Percentiles rank a stretch among this genome's conserved stretches.
Evolutionary conservation across 106 monocot genomes (phyloP).

Genomic region (Platanthera guangdongensis): DNA sequence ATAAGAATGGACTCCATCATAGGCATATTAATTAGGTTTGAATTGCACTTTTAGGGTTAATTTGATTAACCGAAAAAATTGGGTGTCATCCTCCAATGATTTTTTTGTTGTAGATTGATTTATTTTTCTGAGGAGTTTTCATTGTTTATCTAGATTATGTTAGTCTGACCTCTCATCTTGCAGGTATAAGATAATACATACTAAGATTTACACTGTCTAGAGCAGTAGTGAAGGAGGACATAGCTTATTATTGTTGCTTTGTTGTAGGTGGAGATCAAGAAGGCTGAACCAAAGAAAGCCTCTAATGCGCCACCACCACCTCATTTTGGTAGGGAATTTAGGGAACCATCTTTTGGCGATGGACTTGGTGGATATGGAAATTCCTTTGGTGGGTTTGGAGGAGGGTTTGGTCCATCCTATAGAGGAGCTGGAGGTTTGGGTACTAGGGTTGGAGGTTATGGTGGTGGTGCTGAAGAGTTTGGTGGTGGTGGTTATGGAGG

Average conservation of each 20-base stretch:
- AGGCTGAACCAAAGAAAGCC: slow-evolving; percentile 97
- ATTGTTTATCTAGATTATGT: background rate
- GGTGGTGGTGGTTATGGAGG: slow-evolving; percentile 54
- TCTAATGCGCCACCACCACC: slow-evolving; percentile 34
- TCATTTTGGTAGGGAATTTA: slow-evolving; percentile 58
- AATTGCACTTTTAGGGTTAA: too few relatives aligned
- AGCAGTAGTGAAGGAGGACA: slow-evolving; percentile 12
- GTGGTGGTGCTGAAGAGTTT: slow-evolving; percentile 41
- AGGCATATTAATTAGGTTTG: too few relatives aligned
- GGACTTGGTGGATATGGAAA: slow-evolving; percentile 33
- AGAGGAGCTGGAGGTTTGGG: slow-evolving; percentile 43
- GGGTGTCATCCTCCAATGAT: slow-evolving; percentile 6
- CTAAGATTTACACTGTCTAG: slow-evolving; percentile 6
- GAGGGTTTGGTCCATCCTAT: slow-evolving; percentile 55
- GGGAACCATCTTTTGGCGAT: slow-evolving; percentile 48
- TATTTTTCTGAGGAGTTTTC: background rate
- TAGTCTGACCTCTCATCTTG: background rate
- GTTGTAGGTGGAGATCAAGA: slow-evolving; percentile 99
- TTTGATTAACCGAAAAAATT: slow-evolving; percentile 26
- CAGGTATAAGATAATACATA: background rate
- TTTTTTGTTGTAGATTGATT: too few relatives aligned
- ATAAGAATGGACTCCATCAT: too few relatives aligned
- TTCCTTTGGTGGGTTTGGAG: slow-evolving; percentile 42
- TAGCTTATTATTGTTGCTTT: slow-evolving; percentile 63
- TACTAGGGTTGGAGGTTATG: slow-evolving; percentile 41